Evolutionary conservation across 495 filamentous ascomycete species (phyloP).

Genomic region (Xylaria cubensis): DNA sequence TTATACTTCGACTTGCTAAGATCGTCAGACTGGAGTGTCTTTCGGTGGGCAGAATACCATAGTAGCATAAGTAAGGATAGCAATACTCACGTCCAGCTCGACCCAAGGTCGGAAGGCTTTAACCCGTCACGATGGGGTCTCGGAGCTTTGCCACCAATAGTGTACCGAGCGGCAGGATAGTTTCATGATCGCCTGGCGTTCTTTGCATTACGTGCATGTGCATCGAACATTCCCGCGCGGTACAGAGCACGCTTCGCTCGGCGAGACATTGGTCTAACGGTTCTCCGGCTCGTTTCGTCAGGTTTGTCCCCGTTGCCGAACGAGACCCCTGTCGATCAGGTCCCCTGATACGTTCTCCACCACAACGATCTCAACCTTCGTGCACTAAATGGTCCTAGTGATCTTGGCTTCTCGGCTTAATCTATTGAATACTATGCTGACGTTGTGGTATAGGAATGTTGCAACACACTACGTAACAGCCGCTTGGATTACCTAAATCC

Average conservation of each 20-base stretch:
- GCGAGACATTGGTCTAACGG: slow-evolving; percentile 21
- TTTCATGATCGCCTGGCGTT: slow-evolving; percentile 12
- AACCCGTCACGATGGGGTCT: slow-evolving; percentile 22
- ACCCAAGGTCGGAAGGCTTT: neutral
- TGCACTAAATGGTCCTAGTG: neutral
- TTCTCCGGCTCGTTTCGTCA: slow-evolving; percentile 17
- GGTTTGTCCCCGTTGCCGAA: slow-evolving; percentile 11
- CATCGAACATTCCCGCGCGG: slow-evolving; percentile 15
- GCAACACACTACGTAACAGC: neutral
- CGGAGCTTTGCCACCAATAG: slow-evolving; percentile 3
- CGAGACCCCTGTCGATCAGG: slow-evolving; percentile 23
- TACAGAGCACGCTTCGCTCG: slow-evolving; percentile 8
- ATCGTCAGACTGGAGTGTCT: slow-evolving; percentile 1
- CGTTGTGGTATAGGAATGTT: neutral
- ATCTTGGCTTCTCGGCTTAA: slow-evolving; percentile 19
- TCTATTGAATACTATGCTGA: neutral
- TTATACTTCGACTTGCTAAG: slow-evolving; percentile 13
- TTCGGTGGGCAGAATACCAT: neutral
- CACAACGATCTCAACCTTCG: neutral
- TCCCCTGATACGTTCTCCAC: slow-evolving; percentile 20
- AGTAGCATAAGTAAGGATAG: neutral
- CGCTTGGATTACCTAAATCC: neutral
- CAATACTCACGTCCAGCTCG: neutral
- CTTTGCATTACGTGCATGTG: slow-evolving; percentile 24
- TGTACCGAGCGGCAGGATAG: slow-evolving; percentile 17